phyloP scores from a whole-genome alignment of 768 basidiomycete species.

The Clitopilus passeckerianus region DNA sequence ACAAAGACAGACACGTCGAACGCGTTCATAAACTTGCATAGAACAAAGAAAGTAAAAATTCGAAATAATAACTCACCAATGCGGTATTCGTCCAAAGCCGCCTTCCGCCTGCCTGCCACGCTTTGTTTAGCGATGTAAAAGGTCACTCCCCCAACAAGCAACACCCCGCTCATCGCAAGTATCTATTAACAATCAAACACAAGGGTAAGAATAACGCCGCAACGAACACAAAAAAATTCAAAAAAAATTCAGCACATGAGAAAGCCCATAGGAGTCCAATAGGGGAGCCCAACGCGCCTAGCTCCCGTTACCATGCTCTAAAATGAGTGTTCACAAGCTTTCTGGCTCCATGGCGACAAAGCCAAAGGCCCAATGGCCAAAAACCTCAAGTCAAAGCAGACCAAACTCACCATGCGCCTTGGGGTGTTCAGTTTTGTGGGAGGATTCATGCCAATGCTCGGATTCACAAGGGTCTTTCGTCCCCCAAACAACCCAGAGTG shows the following conservation, averaged over 20 bases:
- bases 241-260: no score
- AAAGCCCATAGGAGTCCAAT: no score
- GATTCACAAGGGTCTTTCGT: no score
- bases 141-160: not conserved
- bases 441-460: not conserved
- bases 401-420: not conserved
- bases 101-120: not conserved
- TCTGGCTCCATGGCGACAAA: not conserved
- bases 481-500: no score
- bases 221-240: not conserved
- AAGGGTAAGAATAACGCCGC: not conserved
- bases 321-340: not conserved
- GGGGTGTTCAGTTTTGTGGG: not conserved
- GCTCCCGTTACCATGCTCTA: not conserved
- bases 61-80: not conserved
- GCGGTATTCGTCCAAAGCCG: not conserved
- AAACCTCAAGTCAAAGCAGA: not conserved
- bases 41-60: not conserved
- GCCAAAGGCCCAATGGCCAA: not conserved
- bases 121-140: not conserved
- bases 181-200: not conserved
- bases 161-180: not conserved
- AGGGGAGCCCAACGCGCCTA: not conserved
- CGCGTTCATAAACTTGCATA: not conserved
- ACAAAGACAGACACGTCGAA: not conserved